Conservation (phyloP, 225 moss, liverwort and hornwort genomes). For the Lunularia cruciata region DNA sequence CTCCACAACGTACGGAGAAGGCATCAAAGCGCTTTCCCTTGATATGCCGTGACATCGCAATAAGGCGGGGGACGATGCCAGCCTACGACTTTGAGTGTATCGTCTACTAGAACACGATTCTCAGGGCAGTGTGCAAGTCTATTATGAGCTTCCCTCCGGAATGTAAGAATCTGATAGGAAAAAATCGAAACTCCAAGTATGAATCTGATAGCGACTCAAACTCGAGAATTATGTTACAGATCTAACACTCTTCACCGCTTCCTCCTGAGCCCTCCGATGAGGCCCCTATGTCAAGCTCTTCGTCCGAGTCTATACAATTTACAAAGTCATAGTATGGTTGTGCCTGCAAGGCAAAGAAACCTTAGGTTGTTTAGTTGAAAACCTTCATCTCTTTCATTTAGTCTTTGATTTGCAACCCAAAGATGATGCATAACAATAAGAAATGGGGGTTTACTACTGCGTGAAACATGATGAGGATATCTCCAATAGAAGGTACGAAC, state of each 20-base stretch:
- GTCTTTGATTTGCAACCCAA: too few relatives aligned
- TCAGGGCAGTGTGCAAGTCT: not conserved
- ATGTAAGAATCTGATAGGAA: constrained; percentile 5
- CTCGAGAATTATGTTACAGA: constrained; percentile 11
- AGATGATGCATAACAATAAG: too few relatives aligned
- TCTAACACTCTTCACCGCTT: constrained; percentile 66
- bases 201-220: not conserved
- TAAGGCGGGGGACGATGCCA: not conserved
- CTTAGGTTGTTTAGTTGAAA: too few relatives aligned
- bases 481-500: not conserved
- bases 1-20: not conserved
- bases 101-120: not conserved
- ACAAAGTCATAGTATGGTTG: constrained; percentile 92
- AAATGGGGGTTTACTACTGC: too few relatives aligned
- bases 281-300: constrained; percentile 81
- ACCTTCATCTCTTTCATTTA: too few relatives aligned
- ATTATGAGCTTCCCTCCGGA: not conserved
- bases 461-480: too few relatives aligned
- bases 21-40: too few relatives aligned
- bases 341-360: constrained; percentile 49
- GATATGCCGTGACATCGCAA: too few relatives aligned
- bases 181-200: too few relatives aligned
- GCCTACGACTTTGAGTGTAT: not conserved
- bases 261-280: constrained; percentile 69
- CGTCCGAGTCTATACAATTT: constrained; percentile 89